Evolutionary conservation across 805 yeast genomes (phyloP).

Genomic region (Jamesozyma piceae): DNA sequence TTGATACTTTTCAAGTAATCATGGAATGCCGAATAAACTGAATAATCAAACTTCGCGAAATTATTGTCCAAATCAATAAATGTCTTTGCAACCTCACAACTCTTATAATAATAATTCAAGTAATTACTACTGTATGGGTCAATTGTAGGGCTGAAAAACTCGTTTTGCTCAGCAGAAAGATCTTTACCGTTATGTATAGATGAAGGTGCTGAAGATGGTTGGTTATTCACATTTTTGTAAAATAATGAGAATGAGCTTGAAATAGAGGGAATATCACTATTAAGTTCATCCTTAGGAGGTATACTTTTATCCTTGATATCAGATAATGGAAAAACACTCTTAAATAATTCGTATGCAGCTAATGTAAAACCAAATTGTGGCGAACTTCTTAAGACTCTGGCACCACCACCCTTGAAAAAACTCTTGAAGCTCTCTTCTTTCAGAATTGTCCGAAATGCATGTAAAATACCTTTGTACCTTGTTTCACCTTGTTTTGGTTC

Average conservation of each 20-base stretch:
- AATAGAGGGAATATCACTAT: constrained; percentile 18
- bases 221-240: constrained; percentile 7
- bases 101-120: constrained; percentile 40
- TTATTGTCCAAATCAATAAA: constrained; percentile 56
- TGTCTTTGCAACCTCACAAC: constrained; percentile 51
- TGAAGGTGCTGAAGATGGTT: constrained; percentile 10
- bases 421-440: constrained; percentile 79
- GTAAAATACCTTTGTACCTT: constrained; percentile 63
- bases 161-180: constrained; percentile 3
- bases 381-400: constrained; percentile 87
- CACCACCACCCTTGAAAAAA: constrained; percentile 93
- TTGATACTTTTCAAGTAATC: constrained; percentile 7
- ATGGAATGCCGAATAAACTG: constrained; percentile 36
- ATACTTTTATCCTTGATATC: neutral
- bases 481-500: constrained; percentile 71
- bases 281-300: constrained; percentile 5
- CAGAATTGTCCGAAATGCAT: constrained; percentile 65
- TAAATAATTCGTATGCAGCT: constrained; percentile 93
- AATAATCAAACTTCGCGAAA: constrained; percentile 46
- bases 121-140: constrained; percentile 35
- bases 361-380: constrained; percentile 97
- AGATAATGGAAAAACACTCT: constrained; percentile 27
- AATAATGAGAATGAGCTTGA: constrained; percentile 18
- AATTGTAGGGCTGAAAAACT: constrained; percentile 20
- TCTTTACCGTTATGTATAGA: constrained; percentile 8